Evolutionary conservation across 192 early-diverging fungal genomes (phyloP).

Genomic region (Lunasporangiospora selenospora): DNA sequence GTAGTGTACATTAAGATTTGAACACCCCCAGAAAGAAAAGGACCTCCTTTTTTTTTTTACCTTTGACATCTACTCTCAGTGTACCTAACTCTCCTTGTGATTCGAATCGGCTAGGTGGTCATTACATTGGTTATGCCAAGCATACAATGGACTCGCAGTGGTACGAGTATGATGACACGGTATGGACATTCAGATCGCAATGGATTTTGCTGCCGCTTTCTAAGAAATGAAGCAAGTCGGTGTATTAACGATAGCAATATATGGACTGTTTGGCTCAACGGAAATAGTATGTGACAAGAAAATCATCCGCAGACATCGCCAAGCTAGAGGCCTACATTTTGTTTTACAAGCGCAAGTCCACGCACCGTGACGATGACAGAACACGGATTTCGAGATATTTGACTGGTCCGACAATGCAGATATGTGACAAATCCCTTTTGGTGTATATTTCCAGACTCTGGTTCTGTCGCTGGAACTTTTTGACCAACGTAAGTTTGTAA

Average conservation of each 20-base stretch:
- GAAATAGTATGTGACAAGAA: slow-evolving; percentile 50
- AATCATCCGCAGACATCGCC: slow-evolving; percentile 38
- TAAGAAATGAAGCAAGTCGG: too few relatives aligned
- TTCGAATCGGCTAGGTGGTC: too few relatives aligned
- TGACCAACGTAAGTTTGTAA: slow-evolving; percentile 22
- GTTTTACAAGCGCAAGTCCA: slow-evolving; percentile 37
- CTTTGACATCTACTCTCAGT: too few relatives aligned
- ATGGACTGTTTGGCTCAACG: too few relatives aligned
- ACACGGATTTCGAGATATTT: slow-evolving; percentile 25
- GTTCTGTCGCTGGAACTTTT: slow-evolving; percentile 46
- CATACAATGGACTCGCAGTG: slow-evolving; percentile 38
- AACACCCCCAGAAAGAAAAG: too few relatives aligned
- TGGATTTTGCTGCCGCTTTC: too few relatives aligned
- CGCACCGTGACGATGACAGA: slow-evolving; percentile 40
- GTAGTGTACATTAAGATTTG: too few relatives aligned
- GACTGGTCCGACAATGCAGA: slow-evolving; percentile 32
- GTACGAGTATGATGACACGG: slow-evolving; percentile 57
- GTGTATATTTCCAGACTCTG: slow-evolving; percentile 50
- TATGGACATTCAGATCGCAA: too few relatives aligned
- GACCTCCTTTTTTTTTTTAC: too few relatives aligned
- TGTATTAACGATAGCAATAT: too few relatives aligned
- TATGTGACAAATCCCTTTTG: slow-evolving; percentile 31
- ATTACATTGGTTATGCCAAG: slow-evolving; percentile 52
- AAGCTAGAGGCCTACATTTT: slow-evolving; percentile 51
- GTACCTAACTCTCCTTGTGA: too few relatives aligned